Conservation (phyloP, 2,329 filamentous ascomycete species). For the Penicillium verrucosum region DNA sequence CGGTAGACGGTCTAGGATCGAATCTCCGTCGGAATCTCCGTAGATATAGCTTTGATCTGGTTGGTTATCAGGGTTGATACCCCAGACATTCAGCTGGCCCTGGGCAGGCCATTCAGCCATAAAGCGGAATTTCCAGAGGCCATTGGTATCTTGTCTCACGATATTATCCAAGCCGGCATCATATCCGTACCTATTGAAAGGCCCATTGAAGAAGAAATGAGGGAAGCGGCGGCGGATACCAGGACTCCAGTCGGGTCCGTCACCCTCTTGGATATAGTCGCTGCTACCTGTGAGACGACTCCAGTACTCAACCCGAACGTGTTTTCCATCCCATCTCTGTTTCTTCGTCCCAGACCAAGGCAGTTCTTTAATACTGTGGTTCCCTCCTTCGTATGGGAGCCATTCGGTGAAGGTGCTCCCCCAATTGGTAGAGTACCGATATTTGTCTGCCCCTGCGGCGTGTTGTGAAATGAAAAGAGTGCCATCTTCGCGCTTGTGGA, state of each 20-base stretch:
- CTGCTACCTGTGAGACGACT: slow-evolving; percentile 58
- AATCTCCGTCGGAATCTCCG: slow-evolving; percentile 61
- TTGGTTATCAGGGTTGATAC: slow-evolving; percentile 60
- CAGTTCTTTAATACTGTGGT: slow-evolving; percentile 48
- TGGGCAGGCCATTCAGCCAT: slow-evolving; percentile 62
- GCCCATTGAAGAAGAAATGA: slow-evolving; percentile 61
- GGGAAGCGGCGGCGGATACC: slow-evolving; percentile 52
- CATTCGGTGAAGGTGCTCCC: slow-evolving; percentile 59
- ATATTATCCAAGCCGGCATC: slow-evolving; percentile 57
- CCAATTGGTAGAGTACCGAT: slow-evolving; percentile 62
- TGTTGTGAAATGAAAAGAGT: slow-evolving; percentile 54
- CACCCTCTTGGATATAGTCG: slow-evolving; percentile 59
- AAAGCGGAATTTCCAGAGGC: slow-evolving; percentile 58
- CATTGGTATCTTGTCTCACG: slow-evolving; percentile 50
- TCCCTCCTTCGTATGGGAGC: slow-evolving; percentile 54
- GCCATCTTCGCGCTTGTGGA: slow-evolving; percentile 46
- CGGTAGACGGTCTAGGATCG: slow-evolving; percentile 59
- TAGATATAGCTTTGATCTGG: slow-evolving; percentile 59
- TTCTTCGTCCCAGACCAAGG: slow-evolving; percentile 57
- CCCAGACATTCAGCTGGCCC: slow-evolving; percentile 65
- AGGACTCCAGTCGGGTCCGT: slow-evolving; percentile 42
- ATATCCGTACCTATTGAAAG: slow-evolving; percentile 63
- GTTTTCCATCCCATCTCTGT: slow-evolving; percentile 60
- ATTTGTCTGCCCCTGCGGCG: slow-evolving; percentile 60
- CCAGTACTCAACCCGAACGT: slow-evolving; percentile 64